Evolutionary conservation across 2,329 filamentous ascomycete genomes (phyloP), one percentile per base, ranked within the genome.

Genomic region (Daldinia sp.): DNA sequence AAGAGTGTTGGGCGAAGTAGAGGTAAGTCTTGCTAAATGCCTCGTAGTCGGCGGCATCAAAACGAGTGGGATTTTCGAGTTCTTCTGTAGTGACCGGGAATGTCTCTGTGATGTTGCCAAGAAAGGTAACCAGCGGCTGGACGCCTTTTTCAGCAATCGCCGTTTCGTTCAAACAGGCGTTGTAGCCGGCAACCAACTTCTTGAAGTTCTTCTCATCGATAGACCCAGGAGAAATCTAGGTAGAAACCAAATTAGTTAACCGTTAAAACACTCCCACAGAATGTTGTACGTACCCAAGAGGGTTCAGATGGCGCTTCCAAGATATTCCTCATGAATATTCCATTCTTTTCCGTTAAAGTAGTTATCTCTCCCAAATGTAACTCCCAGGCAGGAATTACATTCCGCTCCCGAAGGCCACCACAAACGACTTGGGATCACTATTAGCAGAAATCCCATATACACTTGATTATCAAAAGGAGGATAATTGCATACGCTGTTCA

Each of bases 121-220:
- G 51, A 21, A 64, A 57, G 1, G 47, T 39, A 6, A 64, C 48
- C 13, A 64, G 17, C 1, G 61, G 61, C 15, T 61, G 47, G 13
- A 61, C 45, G 4, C 56, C 61, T 32, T 10, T 25, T 25, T 34
- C 47, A 1, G 43, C n/a, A 11, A 63, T 63, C 4, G 50, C 55
- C 7, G 61, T 63, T 34, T 60, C 45, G 56, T 63, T 63, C 45
- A 63, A 21, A 30, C 61, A 63, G n/a, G 61, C 25, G 32, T 60
- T 60, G 19, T 63, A 63, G 19, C 50, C 56, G 7, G 32, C 41
- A 6, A 63, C 30, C 9, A 63, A 37, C 39, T 60, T 63, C 35
- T 60, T n/a, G 15, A 63, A 63, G 11, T 63, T 63, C 19, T 60
- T 29, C 19, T 50, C 37, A n/a, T 63, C 61, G 15, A 32, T 21